These are phyloP conservation scores for Hypoxylon trugodes DNA, from an alignment of 495 filamentous ascomycete species.

Conservation along the genomic window DNA sequence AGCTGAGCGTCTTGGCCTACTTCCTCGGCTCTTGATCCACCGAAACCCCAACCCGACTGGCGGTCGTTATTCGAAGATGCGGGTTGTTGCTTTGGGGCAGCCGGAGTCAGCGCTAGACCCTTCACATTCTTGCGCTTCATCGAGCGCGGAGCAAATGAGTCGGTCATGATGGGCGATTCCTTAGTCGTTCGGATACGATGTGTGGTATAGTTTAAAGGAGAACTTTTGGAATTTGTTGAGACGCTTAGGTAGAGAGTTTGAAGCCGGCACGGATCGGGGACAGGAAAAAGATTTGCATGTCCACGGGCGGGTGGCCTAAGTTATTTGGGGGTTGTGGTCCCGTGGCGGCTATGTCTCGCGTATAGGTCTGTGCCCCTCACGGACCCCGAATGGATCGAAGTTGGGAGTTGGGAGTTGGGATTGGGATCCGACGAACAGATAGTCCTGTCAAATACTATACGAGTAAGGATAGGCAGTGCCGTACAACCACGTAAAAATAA, in stretches of 20 bases:
- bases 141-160: conserved; percentile 85
- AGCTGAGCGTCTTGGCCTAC: conserved; percentile 72
- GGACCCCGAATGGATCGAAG: conserved; percentile 22
- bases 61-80: conserved; percentile 55
- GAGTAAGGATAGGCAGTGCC: conserved; percentile 3
- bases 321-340: background rate
- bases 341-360: conserved; percentile 23
- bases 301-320: conserved; percentile 11
- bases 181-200: conserved; percentile 7
- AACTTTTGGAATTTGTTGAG: conserved; percentile 14
- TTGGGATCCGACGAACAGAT: conserved; percentile 16
- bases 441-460: conserved; percentile 6
- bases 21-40: conserved; percentile 63
- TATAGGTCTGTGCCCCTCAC: conserved; percentile 30
- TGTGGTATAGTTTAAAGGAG: conserved; percentile 2
- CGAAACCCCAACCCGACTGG: conserved; percentile 62
- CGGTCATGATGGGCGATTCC: conserved; percentile 69
- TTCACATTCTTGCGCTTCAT: conserved; percentile 99
- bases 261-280: conserved; percentile 14
- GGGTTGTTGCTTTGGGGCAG: conserved; percentile 63
- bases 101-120: conserved; percentile 82
- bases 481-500: conserved; percentile 20
- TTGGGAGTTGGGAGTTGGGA: conserved; percentile 9
- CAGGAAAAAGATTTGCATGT: conserved; percentile 26
- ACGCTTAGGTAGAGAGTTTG: conserved; percentile 7